Evolutionary conservation across 75 land plant genomes (phyloP).

Genomic region (Picea glauca): DNA sequence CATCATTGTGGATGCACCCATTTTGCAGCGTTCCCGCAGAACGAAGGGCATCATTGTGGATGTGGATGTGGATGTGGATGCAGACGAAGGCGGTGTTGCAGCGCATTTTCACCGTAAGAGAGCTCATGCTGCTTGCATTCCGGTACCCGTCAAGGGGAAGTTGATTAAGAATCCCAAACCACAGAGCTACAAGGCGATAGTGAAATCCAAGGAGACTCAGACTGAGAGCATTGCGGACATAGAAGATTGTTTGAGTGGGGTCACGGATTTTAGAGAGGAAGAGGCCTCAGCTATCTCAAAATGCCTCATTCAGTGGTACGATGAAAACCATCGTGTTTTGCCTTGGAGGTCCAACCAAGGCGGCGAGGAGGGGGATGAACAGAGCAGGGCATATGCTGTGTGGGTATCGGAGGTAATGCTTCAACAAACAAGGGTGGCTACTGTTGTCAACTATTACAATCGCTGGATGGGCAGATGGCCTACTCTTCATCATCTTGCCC

Average conservation of each 20-base stretch:
- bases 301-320: conserved; percentile 52
- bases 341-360: conserved; percentile 49
- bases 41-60: too few relatives aligned
- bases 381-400: conserved; percentile 68
- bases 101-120: too few relatives aligned
- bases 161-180: too few relatives aligned
- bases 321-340: conserved; percentile 34
- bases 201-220: too few relatives aligned
- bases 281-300: conserved; percentile 24
- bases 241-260: conserved; percentile 26
- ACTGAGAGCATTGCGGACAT: conserved; percentile 21
- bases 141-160: too few relatives aligned
- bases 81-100: too few relatives aligned
- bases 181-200: too few relatives aligned
- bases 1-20: too few relatives aligned
- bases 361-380: conserved; percentile 16
- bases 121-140: too few relatives aligned
- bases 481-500: conserved; percentile 63
- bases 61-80: too few relatives aligned
- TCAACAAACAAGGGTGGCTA: conserved; percentile 85
- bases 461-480: conserved; percentile 97
- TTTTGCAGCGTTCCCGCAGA: too few relatives aligned
- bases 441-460: conserved; percentile 76
- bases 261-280: conserved; percentile 15
- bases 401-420: conserved; percentile 99